Conservation (phyloP, 176 grass and related monocot species). For the Oryza meridionalis region DNA sequence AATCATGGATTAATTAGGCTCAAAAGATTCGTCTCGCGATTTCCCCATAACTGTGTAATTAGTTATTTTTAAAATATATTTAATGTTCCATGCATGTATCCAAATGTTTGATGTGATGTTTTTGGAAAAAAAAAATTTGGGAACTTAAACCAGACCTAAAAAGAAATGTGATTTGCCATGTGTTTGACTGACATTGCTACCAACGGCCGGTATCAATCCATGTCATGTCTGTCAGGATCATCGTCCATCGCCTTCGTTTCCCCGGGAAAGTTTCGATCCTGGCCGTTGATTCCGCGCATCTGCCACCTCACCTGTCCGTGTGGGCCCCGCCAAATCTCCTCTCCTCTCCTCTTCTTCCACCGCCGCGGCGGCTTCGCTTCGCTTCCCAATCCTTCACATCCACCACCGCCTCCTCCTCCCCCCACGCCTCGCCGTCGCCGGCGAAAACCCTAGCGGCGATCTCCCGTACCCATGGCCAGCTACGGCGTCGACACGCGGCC, state of each 20-base stretch:
- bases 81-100: too few relatives aligned
- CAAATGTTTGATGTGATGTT: too few relatives aligned
- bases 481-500: slow-evolving; percentile 71
- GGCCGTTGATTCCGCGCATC: slow-evolving; percentile 19
- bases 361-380: slow-evolving; percentile 1
- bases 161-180: neutral
- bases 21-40: too few relatives aligned
- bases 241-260: neutral
- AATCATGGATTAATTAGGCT: too few relatives aligned
- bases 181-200: neutral
- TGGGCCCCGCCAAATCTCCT: slow-evolving; percentile 56
- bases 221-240: neutral
- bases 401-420: neutral
- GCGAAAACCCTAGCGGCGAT: neutral
- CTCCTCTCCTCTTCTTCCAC: slow-evolving; percentile 34
- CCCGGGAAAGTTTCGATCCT: neutral
- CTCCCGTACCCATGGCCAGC: slow-evolving; percentile 66
- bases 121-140: too few relatives aligned
- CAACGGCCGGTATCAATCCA: neutral
- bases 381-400: neutral
- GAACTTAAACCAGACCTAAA: too few relatives aligned
- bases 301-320: slow-evolving; percentile 17
- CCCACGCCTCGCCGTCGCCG: neutral
- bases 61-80: too few relatives aligned
- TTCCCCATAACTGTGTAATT: too few relatives aligned